Evolutionary conservation across 495 filamentous ascomycete genomes (phyloP), one percentile per base, ranked within the genome.

Genomic region (Xylaria longipes): DNA sequence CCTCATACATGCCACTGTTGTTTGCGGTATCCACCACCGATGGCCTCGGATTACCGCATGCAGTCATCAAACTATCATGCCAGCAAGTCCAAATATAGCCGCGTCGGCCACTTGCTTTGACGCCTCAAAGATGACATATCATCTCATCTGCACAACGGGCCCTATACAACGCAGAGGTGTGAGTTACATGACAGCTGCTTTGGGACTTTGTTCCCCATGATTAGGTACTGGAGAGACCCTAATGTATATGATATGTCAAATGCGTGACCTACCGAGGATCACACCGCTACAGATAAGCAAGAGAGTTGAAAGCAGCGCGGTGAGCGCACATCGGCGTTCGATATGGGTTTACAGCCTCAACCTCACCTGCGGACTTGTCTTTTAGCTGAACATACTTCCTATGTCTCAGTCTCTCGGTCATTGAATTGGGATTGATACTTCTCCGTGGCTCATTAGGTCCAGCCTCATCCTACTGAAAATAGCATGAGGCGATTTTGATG

Each of bases 161-260:
- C 17, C 33, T 22, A n/a, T 22, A 22, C 57, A 60, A 15, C 33
- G 9, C 57, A 15, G 57, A 15, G 17, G 17, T 22, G 57, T 60
- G 57, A 33, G 57, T 60, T n/a, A 22, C 57, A 60, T 60, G 31
- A 37, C 57, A 37, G 57, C 20, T n/a, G 33, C 33, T 37, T 60
- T 37, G 31, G 2, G 31, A 37, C 33, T 17, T 22, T 37, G 15
- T n/a, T 58, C 6, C 17, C n/a, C 2, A 35, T 29, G 20, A 29
- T 60, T 60, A 58, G 56, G 29, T 37, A 37, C 57, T 22, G 1
- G 33, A 37, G 20, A n/a, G 57, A 60, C 31, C 22, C 20, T 11
- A 37, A 22, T 37, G 14, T 3, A 29, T 57, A 35, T 58, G 27
- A 35, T n/a, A 58, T 33, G 3, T n/a, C 27, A 7, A 31, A 35